Conservation (phyloP, 1,139 yeast species). For the Pichia sp. region DNA sequence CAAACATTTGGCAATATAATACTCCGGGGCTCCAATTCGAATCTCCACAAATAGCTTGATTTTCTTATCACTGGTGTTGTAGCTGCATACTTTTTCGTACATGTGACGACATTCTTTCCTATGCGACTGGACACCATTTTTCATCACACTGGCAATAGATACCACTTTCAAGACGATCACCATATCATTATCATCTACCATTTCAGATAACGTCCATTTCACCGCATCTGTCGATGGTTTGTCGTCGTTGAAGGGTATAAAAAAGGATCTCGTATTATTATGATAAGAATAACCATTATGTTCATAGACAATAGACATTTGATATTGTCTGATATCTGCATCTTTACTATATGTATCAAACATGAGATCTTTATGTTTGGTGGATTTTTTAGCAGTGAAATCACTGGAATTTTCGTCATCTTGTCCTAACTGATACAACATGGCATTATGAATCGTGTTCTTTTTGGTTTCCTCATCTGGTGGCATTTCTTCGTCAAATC, state of each 20-base stretch:
- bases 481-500: slow-evolving; percentile 16
- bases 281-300: slow-evolving; percentile 48
- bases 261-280: slow-evolving; percentile 51
- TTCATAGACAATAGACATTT: slow-evolving; percentile 32
- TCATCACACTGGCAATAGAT: slow-evolving; percentile 33
- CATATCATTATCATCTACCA: slow-evolving; percentile 58
- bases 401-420: neutral
- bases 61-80: slow-evolving; percentile 40
- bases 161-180: slow-evolving; percentile 52
- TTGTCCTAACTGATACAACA: slow-evolving; percentile 16
- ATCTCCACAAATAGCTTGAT: slow-evolving; percentile 42
- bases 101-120: slow-evolving; percentile 31
- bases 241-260: slow-evolving; percentile 48
- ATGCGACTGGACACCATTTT: slow-evolving; percentile 28
- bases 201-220: slow-evolving; percentile 59
- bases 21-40: slow-evolving; percentile 55
- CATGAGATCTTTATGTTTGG: slow-evolving; percentile 9
- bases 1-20: slow-evolving; percentile 44
- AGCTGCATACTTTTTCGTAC: slow-evolving; percentile 35
- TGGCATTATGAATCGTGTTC: slow-evolving; percentile 24
- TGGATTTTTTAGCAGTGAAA: neutral
- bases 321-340: slow-evolving; percentile 14
- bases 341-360: slow-evolving; percentile 22
- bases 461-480: slow-evolving; percentile 21
- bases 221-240: slow-evolving; percentile 50